Conservation (phyloP, 2,329 filamentous ascomycete genomes). For the Xylaria sp. region DNA sequence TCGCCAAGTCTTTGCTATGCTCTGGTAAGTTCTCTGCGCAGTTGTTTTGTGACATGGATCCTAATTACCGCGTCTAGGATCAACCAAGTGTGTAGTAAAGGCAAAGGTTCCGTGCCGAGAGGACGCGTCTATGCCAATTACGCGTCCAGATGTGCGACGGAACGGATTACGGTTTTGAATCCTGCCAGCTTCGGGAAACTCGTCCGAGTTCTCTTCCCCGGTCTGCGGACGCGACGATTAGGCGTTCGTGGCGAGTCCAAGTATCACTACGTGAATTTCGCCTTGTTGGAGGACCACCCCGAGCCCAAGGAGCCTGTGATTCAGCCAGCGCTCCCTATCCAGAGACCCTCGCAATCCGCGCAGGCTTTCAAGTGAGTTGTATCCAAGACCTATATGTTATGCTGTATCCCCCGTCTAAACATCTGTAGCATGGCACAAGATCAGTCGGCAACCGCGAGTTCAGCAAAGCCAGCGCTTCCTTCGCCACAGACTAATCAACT, state of each 20-base stretch:
- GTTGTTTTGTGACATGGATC: background rate
- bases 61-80: constrained; percentile 51
- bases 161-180: constrained; percentile 90
- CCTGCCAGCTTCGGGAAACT: constrained; percentile 97
- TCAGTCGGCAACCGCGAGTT: constrained; percentile 25
- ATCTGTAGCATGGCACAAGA: constrained; percentile 33
- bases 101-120: constrained; percentile 81
- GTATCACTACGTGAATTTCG: constrained; percentile 83
- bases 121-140: constrained; percentile 95
- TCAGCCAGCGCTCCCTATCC: constrained; percentile 44
- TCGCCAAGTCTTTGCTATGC: constrained; percentile 82
- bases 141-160: constrained; percentile 83
- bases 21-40: constrained; percentile 57
- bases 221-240: constrained; percentile 83
- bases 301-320: constrained; percentile 42
- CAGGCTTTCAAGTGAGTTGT: constrained; percentile 47
- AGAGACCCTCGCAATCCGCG: constrained; percentile 43
- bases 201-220: constrained; percentile 91
- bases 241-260: constrained; percentile 96
- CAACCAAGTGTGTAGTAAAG: constrained; percentile 64
- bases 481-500: constrained; percentile 37
- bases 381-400: constrained; percentile 1
- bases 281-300: constrained; percentile 51
- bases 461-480: constrained; percentile 29
- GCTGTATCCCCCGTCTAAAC: constrained; percentile 9